A percentile compares a stretch with the other conserved stretches of the same genome.
phyloP scores from a whole-genome alignment of 2,329 filamentous ascomycete species.

The Coniochaeta sp. region DNA sequence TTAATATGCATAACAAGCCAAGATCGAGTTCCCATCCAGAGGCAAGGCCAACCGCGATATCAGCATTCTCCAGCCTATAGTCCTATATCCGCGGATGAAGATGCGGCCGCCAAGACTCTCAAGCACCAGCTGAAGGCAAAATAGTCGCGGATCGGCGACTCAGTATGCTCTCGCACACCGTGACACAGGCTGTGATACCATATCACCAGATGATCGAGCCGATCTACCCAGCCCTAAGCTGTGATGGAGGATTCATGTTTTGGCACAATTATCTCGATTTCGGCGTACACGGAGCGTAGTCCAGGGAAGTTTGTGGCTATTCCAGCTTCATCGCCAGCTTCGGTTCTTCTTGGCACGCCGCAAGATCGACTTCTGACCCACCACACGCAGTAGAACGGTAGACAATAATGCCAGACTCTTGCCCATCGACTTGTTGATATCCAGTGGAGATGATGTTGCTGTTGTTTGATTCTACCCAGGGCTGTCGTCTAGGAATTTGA shows the following conservation, averaged over 20 bases:
- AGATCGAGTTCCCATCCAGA: conserved; percentile 8
- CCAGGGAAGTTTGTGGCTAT: background rate
- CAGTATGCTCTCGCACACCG: too few relatives aligned
- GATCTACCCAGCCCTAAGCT: background rate
- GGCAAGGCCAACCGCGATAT: conserved; percentile 9
- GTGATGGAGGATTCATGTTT: background rate
- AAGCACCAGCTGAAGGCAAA: background rate
- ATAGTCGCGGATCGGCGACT: background rate
- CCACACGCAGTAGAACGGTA: background rate
- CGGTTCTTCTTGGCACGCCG: background rate
- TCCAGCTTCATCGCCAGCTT: background rate
- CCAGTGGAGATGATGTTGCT: background rate
- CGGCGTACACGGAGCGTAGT: background rate
- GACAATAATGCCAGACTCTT: too few relatives aligned
- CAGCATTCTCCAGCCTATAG: background rate
- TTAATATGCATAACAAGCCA: conserved; percentile 22
- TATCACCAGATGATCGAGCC: background rate
- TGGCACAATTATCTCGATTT: background rate
- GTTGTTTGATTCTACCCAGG: background rate
- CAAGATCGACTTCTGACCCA: background rate
- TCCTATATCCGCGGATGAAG: background rate
- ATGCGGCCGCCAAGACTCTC: background rate
- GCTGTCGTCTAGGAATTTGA: background rate
- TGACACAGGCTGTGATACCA: background rate
- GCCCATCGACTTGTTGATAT: background rate